Evolutionary conservation across 495 filamentous ascomycete genomes (phyloP).

Genomic region (Aspergillus coremiiformis): DNA sequence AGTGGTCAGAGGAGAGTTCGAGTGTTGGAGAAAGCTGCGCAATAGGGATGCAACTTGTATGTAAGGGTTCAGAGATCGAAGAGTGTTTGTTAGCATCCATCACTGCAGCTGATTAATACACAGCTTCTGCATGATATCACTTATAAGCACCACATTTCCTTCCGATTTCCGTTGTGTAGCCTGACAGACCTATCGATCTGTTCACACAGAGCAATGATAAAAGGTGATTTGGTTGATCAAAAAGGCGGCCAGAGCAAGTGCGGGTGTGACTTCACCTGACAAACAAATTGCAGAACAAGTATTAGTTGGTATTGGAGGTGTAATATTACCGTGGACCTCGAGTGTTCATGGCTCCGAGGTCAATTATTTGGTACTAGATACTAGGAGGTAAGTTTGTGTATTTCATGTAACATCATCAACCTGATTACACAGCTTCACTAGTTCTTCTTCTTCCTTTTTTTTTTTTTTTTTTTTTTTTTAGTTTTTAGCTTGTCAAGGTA

Average conservation of each 20-base stretch:
- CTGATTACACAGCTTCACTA: no score
- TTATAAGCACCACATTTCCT: slow-evolving; percentile 5
- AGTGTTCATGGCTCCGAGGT: neutral
- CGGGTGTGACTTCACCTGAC: neutral
- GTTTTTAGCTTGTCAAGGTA: neutral
- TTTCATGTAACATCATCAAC: neutral
- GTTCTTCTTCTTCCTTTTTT: no score
- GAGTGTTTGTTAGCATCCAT: slow-evolving; percentile 29
- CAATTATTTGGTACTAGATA: neutral
- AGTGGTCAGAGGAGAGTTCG: slow-evolving; percentile 21
- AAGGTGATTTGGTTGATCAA: neutral
- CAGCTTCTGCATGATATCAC: slow-evolving; percentile 13
- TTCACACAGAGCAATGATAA: neutral
- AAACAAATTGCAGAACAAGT: neutral
- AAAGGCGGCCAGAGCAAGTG: neutral
- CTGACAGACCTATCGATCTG: neutral
- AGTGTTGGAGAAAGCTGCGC: slow-evolving; percentile 56
- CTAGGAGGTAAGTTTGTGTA: neutral
- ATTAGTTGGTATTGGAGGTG: slow-evolving; percentile 11
- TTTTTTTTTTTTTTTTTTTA: neutral
- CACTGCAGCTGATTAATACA: slow-evolving; percentile 15
- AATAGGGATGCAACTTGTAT: slow-evolving; percentile 49
- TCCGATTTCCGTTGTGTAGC: neutral
- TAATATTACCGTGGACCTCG: slow-evolving; percentile 16
- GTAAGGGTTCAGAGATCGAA: slow-evolving; percentile 18